Evolutionary conservation across 148 eudicot genomes (phyloP).

Genomic region (Polygonum aviculare): DNA sequence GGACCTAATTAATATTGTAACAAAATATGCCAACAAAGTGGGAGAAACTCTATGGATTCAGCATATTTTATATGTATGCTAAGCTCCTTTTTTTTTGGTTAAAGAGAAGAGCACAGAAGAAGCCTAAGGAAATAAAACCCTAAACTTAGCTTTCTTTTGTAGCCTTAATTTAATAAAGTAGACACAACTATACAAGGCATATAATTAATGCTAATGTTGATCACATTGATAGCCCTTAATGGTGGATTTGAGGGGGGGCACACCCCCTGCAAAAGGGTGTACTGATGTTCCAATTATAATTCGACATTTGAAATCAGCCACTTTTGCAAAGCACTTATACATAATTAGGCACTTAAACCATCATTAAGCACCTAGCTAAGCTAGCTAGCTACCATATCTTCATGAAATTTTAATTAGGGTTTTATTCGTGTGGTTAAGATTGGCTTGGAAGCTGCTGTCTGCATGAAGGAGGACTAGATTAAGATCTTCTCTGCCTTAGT

Average conservation of each 20-base stretch:
- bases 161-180: neutral
- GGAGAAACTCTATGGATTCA: neutral
- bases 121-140: neutral
- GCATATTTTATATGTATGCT: neutral
- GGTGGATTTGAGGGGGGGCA: neutral
- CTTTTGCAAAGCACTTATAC: neutral
- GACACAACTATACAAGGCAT: neutral
- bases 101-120: neutral
- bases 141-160: neutral
- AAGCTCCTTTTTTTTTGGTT: neutral
- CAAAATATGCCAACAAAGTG: neutral
- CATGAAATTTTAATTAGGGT: neutral
- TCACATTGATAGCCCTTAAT: neutral
- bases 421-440: neutral
- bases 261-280: neutral
- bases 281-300: neutral
- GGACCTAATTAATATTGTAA: neutral
- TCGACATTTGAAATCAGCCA: neutral
- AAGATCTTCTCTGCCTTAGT: neutral
- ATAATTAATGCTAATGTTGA: neutral
- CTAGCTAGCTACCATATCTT: neutral
- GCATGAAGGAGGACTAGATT: conserved; percentile 1
- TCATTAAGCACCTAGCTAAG: neutral
- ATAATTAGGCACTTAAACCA: neutral
- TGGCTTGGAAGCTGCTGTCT: neutral